Evolutionary conservation across 306 rosid species (phyloP).

Genomic region (Vigna mungo): DNA sequence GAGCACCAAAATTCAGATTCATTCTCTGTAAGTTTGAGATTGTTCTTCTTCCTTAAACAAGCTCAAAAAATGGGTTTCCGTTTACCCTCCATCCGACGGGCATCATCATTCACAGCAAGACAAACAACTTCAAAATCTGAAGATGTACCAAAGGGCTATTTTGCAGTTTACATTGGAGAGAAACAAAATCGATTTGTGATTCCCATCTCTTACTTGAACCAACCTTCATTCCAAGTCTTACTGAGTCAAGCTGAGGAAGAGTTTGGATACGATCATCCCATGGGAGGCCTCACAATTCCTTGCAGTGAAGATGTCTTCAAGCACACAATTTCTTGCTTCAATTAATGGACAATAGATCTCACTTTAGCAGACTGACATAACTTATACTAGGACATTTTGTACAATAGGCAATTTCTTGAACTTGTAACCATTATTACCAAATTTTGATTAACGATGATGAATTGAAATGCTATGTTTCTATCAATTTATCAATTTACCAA

Average conservation of each 20-base stretch:
- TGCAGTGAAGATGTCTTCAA: conserved; percentile 47
- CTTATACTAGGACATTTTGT: conserved; percentile 18
- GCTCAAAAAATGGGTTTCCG: conserved; percentile 43
- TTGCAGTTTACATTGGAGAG: conserved; percentile 60
- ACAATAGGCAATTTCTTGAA: background rate
- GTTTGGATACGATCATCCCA: conserved; percentile 61
- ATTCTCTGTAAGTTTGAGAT: background rate
- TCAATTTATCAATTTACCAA: background rate
- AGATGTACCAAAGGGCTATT: conserved; percentile 50
- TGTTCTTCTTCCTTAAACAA: background rate
- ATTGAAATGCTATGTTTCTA: background rate
- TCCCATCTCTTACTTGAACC: conserved; percentile 55
- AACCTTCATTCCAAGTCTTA: conserved; percentile 52
- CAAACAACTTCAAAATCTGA: conserved; percentile 28
- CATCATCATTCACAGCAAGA: conserved; percentile 21
- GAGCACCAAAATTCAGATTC: background rate
- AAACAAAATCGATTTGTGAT: conserved; percentile 49
- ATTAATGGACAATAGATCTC: background rate
- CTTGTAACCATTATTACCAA: conserved; percentile 6
- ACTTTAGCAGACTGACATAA: background rate
- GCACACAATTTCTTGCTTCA: conserved; percentile 36
- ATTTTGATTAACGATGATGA: background rate
- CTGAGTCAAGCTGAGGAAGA: conserved; percentile 49
- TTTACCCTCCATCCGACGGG: conserved; percentile 39
- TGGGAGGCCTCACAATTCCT: conserved; percentile 59